Evolutionary conservation across 169 alveolate species (phyloP).

Genomic region (Plasmodium gaboni): DNA sequence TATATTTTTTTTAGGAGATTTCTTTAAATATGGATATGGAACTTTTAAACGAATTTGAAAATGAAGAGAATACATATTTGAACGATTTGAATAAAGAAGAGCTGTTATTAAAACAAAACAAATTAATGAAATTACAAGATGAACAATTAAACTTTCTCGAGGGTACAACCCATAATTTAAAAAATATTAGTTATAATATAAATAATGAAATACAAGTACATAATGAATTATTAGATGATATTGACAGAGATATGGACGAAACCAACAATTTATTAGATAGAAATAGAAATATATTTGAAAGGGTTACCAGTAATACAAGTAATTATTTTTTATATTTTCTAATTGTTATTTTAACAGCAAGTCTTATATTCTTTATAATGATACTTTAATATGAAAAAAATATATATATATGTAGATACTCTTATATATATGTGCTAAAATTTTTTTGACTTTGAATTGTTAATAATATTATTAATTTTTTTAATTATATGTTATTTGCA

Average conservation of each 20-base stretch:
- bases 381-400: conserved; percentile 21
- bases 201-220: conserved; percentile 83
- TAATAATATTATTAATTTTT: too few species aligned
- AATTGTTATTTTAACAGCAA: conserved; percentile 76
- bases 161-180: conserved; percentile 82
- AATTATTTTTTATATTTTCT: conserved; percentile 78
- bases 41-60: conserved; percentile 38
- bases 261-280: conserved; percentile 78
- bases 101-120: conserved; percentile 66
- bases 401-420: too few species aligned
- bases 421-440: neutral
- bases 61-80: conserved; percentile 34
- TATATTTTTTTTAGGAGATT: conserved; percentile 21
- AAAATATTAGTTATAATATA: conserved; percentile 82
- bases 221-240: conserved; percentile 81
- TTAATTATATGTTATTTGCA: too few species aligned
- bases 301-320: conserved; percentile 80
- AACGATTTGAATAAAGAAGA: conserved; percentile 50
- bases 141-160: conserved; percentile 82
- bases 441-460: too few species aligned
- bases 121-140: conserved; percentile 84
- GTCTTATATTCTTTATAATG: conserved; percentile 76
- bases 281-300: conserved; percentile 78
- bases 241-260: conserved; percentile 80
- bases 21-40: conserved; percentile 55